Evolutionary conservation across 2,329 filamentous ascomycete species (phyloP), one percentile per base, ranked within the genome.

Genomic region (Exserohilum rostratum): DNA sequence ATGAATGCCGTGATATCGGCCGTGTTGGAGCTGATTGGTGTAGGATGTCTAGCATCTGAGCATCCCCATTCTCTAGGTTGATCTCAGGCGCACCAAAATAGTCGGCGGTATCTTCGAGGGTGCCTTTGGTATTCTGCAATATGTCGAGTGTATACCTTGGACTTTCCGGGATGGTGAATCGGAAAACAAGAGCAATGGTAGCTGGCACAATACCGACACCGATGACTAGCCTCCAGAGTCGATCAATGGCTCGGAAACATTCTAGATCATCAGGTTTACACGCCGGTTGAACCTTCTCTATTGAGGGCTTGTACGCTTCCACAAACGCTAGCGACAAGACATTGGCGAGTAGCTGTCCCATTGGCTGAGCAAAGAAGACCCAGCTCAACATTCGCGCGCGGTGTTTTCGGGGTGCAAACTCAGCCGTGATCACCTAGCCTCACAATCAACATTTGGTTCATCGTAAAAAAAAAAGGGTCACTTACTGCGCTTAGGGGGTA

Each of bases 361-460:
- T 60, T 3, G 76, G 75, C 43, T 79, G 77, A 50, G 77, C 77
- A 34, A 77, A 69, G 58, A 78, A 78, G 1, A 79, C 74, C 48
- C 71, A 71, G 27, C 70, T 69, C 55, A 79, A 56, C 76, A 78
- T 78, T n/a, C 75, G 62, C 2, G 70, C 76, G 22, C 76, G 66
- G 42, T 68, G 65, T 44, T 69, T 70, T 13, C 70, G 61, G 2
- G 75, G 73, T 3, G 76, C 70, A 64, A 76, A 78, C 46, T 78
- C 76, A 3, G 70, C 64, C 4, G 72, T 74, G 17, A 78, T 77
- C 27, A 70, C 57, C 60, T 62, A 27, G 5, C 5, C 3, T 34
- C 12, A 25, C 30, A 38, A 33, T 59, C 20, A 59, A 50, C 25
- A n/a, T 12, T 13, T 9, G 15, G 12, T 46, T 29, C 33, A 18